These are phyloP conservation scores for Cladosporium sp. DNA, from an alignment of 2,329 filamentous ascomycete species.

Conservation along the genomic window DNA sequence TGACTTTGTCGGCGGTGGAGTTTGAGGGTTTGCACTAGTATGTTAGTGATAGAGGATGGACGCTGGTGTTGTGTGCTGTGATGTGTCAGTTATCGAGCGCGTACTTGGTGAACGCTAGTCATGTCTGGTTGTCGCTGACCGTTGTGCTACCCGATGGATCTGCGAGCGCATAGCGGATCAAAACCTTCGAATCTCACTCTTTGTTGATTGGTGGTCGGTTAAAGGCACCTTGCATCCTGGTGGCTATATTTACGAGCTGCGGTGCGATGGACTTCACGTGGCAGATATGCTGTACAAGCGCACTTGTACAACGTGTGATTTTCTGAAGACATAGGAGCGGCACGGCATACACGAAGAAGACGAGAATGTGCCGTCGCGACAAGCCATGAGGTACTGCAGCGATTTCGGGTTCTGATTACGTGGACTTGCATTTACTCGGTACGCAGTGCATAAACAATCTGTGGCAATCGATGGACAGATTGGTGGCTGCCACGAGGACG, in stretches of 20 bases:
- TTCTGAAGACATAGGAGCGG: background rate
- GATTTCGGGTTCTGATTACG: background rate
- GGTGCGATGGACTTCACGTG: background rate
- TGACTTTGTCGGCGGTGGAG: no score
- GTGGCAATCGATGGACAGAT: background rate
- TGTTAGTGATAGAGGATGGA: no score
- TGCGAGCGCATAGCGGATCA: no score
- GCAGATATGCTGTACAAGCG: background rate
- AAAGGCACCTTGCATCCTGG: background rate
- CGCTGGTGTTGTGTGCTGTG: no score
- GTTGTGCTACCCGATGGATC: no score
- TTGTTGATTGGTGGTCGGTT: background rate
- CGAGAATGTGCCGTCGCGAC: background rate
- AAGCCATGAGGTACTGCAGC: background rate
- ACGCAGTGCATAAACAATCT: background rate
- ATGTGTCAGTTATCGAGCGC: no score
- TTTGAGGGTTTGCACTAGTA: no score
- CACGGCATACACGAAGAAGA: background rate
- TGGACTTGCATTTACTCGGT: background rate
- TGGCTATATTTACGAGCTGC: background rate
- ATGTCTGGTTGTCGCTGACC: no score
- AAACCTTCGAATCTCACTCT: background rate
- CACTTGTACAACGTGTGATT: background rate
- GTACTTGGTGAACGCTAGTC: no score
- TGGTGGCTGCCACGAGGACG: conserved; percentile 10